Evolutionary conservation across 441 rosid genomes (phyloP), one percentile per base, ranked within the genome.

Genomic region (Melianthus villosus): DNA sequence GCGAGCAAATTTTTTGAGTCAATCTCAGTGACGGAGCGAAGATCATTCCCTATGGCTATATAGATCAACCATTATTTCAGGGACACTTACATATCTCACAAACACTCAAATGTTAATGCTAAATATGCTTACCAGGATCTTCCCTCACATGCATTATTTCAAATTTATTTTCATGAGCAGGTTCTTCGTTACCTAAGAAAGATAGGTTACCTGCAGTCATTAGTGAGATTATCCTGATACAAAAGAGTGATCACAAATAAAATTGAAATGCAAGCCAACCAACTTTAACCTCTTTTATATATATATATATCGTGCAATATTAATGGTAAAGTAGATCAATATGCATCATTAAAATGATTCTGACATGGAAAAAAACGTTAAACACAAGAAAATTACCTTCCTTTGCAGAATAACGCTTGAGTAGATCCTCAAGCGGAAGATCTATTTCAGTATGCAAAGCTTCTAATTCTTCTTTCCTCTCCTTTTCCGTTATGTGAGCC

Each of bases 381-480:
- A 14, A 19, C 23, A 35, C 7, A 46, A 59, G 11, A 48, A 56
- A 3, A 54, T n/a, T 36, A 80, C 94, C 95, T 69, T 56, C 59
- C 33, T 51, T 70, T 20, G 18, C 44, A 48, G 63, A 48, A 69
- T 85, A 91, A 47, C 65, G 75, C 53, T 57, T 76, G 36, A 80
- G 92, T 22, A 91, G 63, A 69, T 82, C 96, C 66, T 72, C 92
- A 49, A 91, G 64, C 9, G 99, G 96, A 51, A 82, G 60, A 72
- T 85, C 83, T 49, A 67, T 51, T 65, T 91, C 99, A 55, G 71
- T 58, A 20, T 43, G 81, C 65, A 91, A 54, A 55, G 96, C 96
- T 52, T 56, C 94, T 71, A 91, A 59, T 56, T 91, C 99, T 59
- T 85, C 92, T 64, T 67, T 72, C 45, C 96, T 80, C 64, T 91